phyloP scores from a whole-genome alignment of 2,329 filamentous ascomycete species.

The Phaeophleospora eucalypticola region DNA sequence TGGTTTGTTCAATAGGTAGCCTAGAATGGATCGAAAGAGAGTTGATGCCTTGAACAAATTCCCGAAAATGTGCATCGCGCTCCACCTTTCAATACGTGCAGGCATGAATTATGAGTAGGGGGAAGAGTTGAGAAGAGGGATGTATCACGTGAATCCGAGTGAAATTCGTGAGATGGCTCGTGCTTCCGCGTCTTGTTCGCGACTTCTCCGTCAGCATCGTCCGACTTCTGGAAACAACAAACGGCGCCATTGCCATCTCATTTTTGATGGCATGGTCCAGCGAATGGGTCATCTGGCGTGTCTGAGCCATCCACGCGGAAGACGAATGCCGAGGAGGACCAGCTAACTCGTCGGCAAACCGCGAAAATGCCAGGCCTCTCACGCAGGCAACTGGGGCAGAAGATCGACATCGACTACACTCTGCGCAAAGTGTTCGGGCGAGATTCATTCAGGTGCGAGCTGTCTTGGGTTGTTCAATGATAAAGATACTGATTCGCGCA shows the following conservation, averaged over 20 bases:
- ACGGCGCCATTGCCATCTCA: neutral
- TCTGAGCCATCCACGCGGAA: no score
- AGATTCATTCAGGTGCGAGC: conserved; percentile 30
- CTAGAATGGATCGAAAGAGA: no score
- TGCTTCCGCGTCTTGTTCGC: neutral
- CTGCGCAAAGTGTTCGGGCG: conserved; percentile 35
- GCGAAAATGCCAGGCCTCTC: conserved; percentile 25
- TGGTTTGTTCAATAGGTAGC: no score
- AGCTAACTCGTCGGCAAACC: neutral
- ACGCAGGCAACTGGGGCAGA: conserved; percentile 23
- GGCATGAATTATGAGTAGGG: no score
- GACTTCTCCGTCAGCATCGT: neutral
- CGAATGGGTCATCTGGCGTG: no score
- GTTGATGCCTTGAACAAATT: no score
- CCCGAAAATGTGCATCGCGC: no score
- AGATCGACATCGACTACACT: conserved; percentile 36
- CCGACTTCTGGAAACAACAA: neutral
- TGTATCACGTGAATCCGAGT: no score
- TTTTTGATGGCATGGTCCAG: no score
- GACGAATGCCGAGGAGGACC: neutral
- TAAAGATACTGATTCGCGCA: conserved; percentile 32
- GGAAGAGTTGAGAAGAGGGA: no score
- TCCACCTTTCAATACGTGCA: no score
- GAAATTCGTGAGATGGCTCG: neutral
- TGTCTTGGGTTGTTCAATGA: neutral